Base-by-base conservation (phyloP, 768 basidiomycete genomes). In the Butyriboletus loyo region DNA sequence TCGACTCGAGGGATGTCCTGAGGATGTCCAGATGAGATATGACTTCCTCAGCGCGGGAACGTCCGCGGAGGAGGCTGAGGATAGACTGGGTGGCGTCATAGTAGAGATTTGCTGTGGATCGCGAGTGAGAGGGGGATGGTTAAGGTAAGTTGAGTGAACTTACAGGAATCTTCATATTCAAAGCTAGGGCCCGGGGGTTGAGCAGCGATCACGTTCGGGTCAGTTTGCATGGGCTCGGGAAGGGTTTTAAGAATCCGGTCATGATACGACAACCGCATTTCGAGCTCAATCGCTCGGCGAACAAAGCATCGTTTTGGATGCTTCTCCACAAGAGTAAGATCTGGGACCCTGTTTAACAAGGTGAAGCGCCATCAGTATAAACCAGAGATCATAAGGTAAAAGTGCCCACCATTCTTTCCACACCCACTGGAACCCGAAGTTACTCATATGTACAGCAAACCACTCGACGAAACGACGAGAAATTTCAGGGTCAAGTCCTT, bases 361-460 rank as follows among this genome's bases (percentile, higher is more conserved):
- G 15, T 41, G n/a, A 2, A n/a, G 24, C 21, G 35, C 55, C 14
- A 30, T 52, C 46, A 43, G 43, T 9, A 44, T 6, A 46, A 32
- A 10, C 15, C 40, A 50, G 13, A 27, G 9, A 50, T 5, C 14
- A 31, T 11, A 25, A 49, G 1, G 19, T 14, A 2, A 35, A 40
- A 32, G 24, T 15, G 6, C 85, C 40, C 46, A 94, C 96, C 97
- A 99, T 79, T 98, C 97, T 64, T 92, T 95, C 97, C 97, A 99
- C 14, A 97, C 92, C 97, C 97, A 98, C 62, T 87, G 85, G 72
- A 98, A 99, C 24, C 86, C 87, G 68, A 98, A 99, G 72, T 99
- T 99, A 59, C 92, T 95, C 85, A 99, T 87, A 63, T 99, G 97
- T 2, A 89, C 78, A 2, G 92, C 81, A 60, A 98, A 97, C 97